These are phyloP conservation scores for Phytophthora ramorum DNA, from an alignment of 352 stramenopile genomes.

Conservation along the genomic window DNA sequence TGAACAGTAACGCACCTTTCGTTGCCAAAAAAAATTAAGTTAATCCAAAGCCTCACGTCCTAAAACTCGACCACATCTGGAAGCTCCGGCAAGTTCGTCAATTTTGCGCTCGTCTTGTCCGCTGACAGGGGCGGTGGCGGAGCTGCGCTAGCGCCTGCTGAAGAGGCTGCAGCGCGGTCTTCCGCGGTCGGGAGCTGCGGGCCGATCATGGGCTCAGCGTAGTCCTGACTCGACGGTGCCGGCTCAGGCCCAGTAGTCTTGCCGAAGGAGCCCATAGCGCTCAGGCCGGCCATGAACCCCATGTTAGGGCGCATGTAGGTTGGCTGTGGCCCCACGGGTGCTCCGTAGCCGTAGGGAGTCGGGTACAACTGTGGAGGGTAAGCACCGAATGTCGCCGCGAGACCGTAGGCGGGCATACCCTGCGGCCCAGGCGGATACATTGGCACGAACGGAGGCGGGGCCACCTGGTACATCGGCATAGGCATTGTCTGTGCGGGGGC, in stretches of 20 bases:
- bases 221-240: conserved; percentile 29
- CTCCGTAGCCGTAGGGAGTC: conserved; percentile 49
- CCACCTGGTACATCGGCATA: conserved; percentile 38
- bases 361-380: conserved; percentile 50
- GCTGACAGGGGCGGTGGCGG: conserved; percentile 17
- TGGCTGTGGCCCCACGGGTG: conserved; percentile 33
- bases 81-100: conserved; percentile 52
- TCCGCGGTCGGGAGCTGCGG: conserved; percentile 49
- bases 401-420: conserved; percentile 46
- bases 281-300: conserved; percentile 45
- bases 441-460: conserved; percentile 40
- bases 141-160: conserved; percentile 26
- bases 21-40: conserved; percentile 32
- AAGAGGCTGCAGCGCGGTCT: conserved; percentile 33
- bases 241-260: conserved; percentile 29
- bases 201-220: conserved; percentile 51
- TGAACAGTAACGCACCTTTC: not conserved
- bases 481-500: conserved; percentile 25
- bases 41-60: conserved; percentile 27
- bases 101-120: conserved; percentile 16
- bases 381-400: conserved; percentile 44
- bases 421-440: conserved; percentile 39
- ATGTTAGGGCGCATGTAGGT: conserved; percentile 42
- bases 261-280: conserved; percentile 39
- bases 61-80: conserved; percentile 66